These are phyloP conservation scores for Kwoniella europaea DNA, from an alignment of 768 basidiomycete species.

Conservation along the genomic window DNA sequence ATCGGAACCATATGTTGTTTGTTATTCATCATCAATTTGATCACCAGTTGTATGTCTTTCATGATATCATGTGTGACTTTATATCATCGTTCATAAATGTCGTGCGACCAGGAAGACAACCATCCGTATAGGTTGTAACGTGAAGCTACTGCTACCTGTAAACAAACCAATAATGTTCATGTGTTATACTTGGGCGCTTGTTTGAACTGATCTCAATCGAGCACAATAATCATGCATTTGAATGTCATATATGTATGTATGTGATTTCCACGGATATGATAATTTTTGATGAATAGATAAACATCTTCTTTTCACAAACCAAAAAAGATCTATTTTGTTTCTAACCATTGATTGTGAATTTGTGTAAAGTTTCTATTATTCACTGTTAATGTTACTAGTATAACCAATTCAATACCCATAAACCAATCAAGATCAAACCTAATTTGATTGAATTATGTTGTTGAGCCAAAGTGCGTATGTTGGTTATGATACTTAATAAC, in stretches of 20 bases:
- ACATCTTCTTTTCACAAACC: not conserved
- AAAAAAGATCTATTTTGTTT: not conserved
- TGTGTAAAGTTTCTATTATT: no score
- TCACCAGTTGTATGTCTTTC: not conserved
- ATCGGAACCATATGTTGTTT: not conserved
- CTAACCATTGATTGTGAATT: not conserved
- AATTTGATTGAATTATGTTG: conserved; percentile 62
- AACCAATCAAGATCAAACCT: conserved; percentile 60
- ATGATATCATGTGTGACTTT: no score
- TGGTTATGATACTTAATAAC: conserved; percentile 60
- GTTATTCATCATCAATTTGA: not conserved
- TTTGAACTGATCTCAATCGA: no score
- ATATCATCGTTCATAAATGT: no score
- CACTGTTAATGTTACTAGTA: conserved; percentile 52
- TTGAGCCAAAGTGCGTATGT: conserved; percentile 55
- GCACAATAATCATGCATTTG: not conserved
- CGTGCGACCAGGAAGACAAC: no score
- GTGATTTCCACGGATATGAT: no score
- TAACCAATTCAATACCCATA: conserved; percentile 73
- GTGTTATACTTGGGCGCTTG: no score
- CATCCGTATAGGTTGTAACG: no score
- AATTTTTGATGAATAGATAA: not conserved
- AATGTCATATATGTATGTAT: not conserved
- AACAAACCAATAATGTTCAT: not conserved
- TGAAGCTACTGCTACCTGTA: not conserved